phyloP scores from a whole-genome alignment of 805 yeast species.

The Jamesozyma piceae region DNA sequence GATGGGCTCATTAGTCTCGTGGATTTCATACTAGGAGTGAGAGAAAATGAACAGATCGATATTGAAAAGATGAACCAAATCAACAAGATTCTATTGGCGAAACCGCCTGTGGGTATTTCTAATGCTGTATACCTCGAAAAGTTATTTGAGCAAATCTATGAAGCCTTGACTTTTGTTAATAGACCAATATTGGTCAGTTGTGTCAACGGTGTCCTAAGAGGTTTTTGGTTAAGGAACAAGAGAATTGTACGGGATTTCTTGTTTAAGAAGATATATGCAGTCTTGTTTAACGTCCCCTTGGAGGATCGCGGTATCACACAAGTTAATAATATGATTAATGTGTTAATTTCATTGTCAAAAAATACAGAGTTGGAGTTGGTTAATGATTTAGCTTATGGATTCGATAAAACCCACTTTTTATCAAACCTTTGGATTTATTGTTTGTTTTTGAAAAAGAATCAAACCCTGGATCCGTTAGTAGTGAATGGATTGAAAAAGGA shows the following conservation, averaged over 20 bases:
- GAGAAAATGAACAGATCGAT: slow-evolving; percentile 58
- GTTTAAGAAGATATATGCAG: slow-evolving; percentile 40
- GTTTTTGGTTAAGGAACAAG: slow-evolving; percentile 42
- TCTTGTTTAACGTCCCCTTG: slow-evolving; percentile 27
- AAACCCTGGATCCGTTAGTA: slow-evolving; percentile 13
- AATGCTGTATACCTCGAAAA: slow-evolving; percentile 43
- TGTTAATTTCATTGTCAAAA: slow-evolving; percentile 52
- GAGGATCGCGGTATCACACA: slow-evolving; percentile 38
- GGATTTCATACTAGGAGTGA: slow-evolving; percentile 66
- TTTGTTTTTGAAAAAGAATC: slow-evolving; percentile 29
- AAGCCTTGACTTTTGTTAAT: slow-evolving; percentile 47
- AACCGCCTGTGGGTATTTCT: slow-evolving; percentile 55
- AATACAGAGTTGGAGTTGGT: slow-evolving; percentile 31
- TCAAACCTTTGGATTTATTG: slow-evolving; percentile 33
- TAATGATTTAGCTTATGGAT: slow-evolving; percentile 19
- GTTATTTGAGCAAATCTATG: slow-evolving; percentile 58
- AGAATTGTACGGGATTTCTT: slow-evolving; percentile 51
- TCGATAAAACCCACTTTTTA: slow-evolving; percentile 18
- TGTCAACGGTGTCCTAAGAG: slow-evolving; percentile 44
- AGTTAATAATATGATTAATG: slow-evolving; percentile 56
- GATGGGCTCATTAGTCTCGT: slow-evolving; percentile 69
- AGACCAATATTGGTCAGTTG: slow-evolving; percentile 52
- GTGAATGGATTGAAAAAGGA: slow-evolving; percentile 5
- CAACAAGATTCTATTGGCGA: slow-evolving; percentile 51
- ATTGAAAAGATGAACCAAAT: slow-evolving; percentile 59